Percentiles rank a stretch among this genome's conserved stretches.
Conservation (phyloP, 2,329 filamentous ascomycete species). For the Canariomyces notabilis region DNA sequence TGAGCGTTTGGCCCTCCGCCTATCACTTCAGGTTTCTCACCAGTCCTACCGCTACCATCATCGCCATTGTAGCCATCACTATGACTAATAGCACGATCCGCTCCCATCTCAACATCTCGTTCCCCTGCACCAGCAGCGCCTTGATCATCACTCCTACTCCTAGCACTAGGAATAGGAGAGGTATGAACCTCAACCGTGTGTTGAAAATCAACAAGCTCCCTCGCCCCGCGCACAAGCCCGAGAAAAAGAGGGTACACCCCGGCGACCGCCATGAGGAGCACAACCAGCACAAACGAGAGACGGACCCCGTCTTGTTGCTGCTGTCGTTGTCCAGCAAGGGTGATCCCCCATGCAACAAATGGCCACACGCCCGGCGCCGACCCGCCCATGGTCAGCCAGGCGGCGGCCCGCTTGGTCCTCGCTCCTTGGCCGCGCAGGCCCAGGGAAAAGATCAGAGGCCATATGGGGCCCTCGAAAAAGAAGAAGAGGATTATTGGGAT, state of each 20-base stretch:
- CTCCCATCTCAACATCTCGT: not conserved
- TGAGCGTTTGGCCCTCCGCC: no score
- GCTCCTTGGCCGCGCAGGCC: slow-evolving; percentile 74
- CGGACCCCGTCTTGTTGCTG: slow-evolving; percentile 29
- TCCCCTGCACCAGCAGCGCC: not conserved
- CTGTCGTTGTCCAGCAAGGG: slow-evolving; percentile 54
- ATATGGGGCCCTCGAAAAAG: slow-evolving; percentile 78
- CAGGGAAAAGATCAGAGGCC: slow-evolving; percentile 75
- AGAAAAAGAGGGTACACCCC: slow-evolving; percentile 48
- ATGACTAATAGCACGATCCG: not conserved
- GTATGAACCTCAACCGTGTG: no score
- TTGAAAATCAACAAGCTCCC: slow-evolving; percentile 33
- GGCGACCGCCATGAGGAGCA: slow-evolving; percentile 45
- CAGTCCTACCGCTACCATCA: not conserved
- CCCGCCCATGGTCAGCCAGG: slow-evolving; percentile 71
- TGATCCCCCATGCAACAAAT: slow-evolving; percentile 66
- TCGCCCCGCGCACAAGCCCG: slow-evolving; percentile 42
- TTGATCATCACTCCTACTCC: not conserved
- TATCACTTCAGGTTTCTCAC: not conserved
- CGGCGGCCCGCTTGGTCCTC: slow-evolving; percentile 74
- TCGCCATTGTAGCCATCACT: not conserved
- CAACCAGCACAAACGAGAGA: slow-evolving; percentile 49
- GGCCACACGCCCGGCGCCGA: slow-evolving; percentile 70
- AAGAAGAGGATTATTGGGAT: slow-evolving; percentile 66
- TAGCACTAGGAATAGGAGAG: not conserved